A percentile compares a stretch with the other conserved stretches of the same genome.
phyloP scores from a whole-genome alignment of 1,284 basidiomycete genomes.

The Fomes fomentarius region DNA sequence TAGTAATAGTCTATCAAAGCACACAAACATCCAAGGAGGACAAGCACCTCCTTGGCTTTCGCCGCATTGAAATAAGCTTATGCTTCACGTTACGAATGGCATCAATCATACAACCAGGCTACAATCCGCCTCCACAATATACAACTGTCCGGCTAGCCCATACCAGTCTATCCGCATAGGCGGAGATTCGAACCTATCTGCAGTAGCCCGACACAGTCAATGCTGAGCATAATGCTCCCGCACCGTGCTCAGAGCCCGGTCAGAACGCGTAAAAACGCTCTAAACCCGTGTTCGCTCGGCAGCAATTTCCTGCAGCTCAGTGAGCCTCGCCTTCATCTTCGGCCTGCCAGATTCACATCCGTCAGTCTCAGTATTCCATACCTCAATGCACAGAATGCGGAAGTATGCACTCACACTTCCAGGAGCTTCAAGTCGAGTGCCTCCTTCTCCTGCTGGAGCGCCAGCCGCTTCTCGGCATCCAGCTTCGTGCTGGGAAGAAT shows the following conservation, averaged over 20 bases:
- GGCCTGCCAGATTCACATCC: constrained; percentile 56
- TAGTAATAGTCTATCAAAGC: too few relatives aligned
- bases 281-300: constrained; percentile 22
- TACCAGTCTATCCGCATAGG: too few relatives aligned
- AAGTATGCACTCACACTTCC: constrained; percentile 65
- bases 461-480: constrained; percentile 89
- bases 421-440: constrained; percentile 77
- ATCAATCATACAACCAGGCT: too few relatives aligned
- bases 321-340: constrained; percentile 78
- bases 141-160: too few relatives aligned
- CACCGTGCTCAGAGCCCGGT: not conserved
- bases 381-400: not conserved
- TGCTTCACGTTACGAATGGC: too few relatives aligned
- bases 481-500: constrained; percentile 70
- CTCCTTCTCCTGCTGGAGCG: constrained; percentile 94
- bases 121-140: too few relatives aligned
- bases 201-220: not conserved
- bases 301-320: constrained; percentile 61
- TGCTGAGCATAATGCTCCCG: too few relatives aligned
- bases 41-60: too few relatives aligned
- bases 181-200: not conserved
- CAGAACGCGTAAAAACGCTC: not conserved
- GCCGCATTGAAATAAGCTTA: too few relatives aligned
- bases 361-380: constrained; percentile 5
- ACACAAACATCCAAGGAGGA: too few relatives aligned